Conservation (phyloP, 345 rosid species). For the Eucalyptus erythrocorys region DNA sequence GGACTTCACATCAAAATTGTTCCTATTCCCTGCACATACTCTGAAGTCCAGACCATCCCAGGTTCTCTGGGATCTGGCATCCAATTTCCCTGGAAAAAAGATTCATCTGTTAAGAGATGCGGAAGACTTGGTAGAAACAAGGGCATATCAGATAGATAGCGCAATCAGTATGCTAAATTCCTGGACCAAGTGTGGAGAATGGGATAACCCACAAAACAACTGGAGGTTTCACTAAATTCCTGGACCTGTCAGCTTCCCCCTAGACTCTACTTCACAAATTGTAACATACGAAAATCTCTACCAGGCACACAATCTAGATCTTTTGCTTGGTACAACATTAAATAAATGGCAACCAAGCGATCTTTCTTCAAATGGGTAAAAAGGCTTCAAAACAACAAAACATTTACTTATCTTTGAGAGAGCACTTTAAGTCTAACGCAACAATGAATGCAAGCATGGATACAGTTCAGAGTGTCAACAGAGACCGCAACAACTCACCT, state of each 20-base stretch:
- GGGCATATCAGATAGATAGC: neutral
- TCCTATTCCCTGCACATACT: neutral
- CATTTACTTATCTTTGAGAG: neutral
- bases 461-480: neutral
- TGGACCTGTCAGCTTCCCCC: neutral
- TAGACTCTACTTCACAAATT: neutral
- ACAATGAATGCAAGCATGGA: neutral
- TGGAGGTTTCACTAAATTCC: neutral
- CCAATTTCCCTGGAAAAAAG: slow-evolving; percentile 20
- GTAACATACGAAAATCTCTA: neutral
- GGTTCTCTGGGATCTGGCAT: slow-evolving; percentile 15
- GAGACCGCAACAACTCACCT: neutral
- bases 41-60: neutral
- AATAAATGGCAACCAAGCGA: neutral
- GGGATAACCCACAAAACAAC: neutral
- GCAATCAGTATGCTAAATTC: neutral
- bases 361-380: neutral
- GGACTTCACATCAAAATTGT: slow-evolving; percentile 1
- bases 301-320: neutral
- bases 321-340: neutral
- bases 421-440: neutral
- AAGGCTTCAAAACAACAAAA: neutral
- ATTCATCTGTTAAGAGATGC: neutral
- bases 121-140: neutral
- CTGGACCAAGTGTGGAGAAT: neutral